These are phyloP conservation scores for Amanita thiersii DNA, from an alignment of 768 basidiomycete genomes.

Conservation along the genomic window DNA sequence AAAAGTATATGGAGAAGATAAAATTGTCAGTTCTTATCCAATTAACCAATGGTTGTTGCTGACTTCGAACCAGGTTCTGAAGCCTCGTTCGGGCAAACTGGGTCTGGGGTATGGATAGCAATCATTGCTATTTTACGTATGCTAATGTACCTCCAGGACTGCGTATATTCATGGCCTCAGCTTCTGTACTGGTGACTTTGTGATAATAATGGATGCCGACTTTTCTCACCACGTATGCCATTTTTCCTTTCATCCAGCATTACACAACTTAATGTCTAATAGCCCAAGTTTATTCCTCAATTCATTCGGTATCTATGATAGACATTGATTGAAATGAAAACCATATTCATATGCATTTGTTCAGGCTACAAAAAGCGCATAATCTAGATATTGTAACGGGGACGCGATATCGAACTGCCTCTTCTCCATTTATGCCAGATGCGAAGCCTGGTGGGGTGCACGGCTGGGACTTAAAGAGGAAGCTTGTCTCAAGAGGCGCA, in stretches of 20 bases:
- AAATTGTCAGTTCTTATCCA: constrained; percentile 43
- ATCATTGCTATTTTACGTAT: background rate
- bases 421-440: constrained; percentile 48
- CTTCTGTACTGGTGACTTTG: constrained; percentile 86
- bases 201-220: constrained; percentile 96
- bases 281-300: constrained; percentile 95
- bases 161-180: constrained; percentile 90
- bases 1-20: constrained; percentile 75
- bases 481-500: constrained; percentile 81
- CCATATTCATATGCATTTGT: too few relatives aligned
- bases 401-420: constrained; percentile 69
- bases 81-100: constrained; percentile 84
- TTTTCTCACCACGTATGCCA: constrained; percentile 84
- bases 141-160: constrained; percentile 41
- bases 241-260: constrained; percentile 3
- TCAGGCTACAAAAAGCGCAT: constrained; percentile 73
- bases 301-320: constrained; percentile 59
- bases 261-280: background rate
- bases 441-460: constrained; percentile 78
- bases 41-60: constrained; percentile 6
- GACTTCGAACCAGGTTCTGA: constrained; percentile 62
- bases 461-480: constrained; percentile 89
- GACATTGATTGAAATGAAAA: too few relatives aligned
- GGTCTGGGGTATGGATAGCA: constrained; percentile 64
- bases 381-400: constrained; percentile 92